Base-by-base conservation (phyloP, 202 grass and related monocot genomes). In the Musa balbisiana region DNA sequence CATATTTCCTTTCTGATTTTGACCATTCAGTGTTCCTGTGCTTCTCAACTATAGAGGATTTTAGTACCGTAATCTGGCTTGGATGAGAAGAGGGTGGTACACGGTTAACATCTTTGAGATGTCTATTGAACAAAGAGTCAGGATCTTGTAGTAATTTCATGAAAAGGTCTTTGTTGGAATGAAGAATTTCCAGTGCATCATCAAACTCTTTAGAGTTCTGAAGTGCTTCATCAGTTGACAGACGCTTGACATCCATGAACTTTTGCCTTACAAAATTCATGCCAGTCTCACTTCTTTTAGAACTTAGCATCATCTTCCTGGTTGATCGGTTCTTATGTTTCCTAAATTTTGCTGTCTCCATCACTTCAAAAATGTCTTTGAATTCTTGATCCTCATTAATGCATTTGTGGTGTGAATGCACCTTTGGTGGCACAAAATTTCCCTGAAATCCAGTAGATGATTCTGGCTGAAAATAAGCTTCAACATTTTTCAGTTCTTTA, bases 311-410 rank as follows among this genome's bases (percentile, higher is more conserved):
- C 74, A 49, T 64, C 81, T 75, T 78, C 79, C 60, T 74, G 75
- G 73, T 67, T 82, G 66, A 80, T 50, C 83, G 78, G 53, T 78
- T 90, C 63, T 76, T 81, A 62, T 87, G 75, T 53, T 58, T 80
- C 72, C 88, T 99, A 66, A 82, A 69, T 85, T 87, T 88, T 77
- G 79, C 77, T 16, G 60, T 78, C 67, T 95, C 96, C 69, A 83
- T 92, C 62, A 92, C 86, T 88, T 99, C 91, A 76, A 95, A 99
- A 83, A 99, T 89, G 85, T 95, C 91, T 73, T 90, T 95, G 64
- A 88, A 83, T 71, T 86, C 85, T 74, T 88, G 91, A 62, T 86
- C 81, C 73, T 89, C 87, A 82, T 95, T 73, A 72, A 52, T 66
- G 64, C 83, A 82, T 78, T 73, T 85, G 52, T 81, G 81, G 22